phyloP scores from a whole-genome alignment of 768 basidiomycete genomes.

The Tylopilus sp. region DNA sequence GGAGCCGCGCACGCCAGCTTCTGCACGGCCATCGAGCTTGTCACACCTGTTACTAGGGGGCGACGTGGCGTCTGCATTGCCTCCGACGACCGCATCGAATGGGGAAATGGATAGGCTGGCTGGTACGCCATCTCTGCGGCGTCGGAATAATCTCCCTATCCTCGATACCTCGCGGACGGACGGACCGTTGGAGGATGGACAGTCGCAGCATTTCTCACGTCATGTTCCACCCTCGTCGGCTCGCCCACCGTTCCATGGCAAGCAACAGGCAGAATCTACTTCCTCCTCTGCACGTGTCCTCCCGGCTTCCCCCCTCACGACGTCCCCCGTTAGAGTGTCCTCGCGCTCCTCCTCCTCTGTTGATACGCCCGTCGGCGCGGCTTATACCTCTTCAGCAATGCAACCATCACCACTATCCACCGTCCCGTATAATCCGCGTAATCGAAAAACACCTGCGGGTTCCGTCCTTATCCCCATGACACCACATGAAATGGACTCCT shows the following conservation, averaged over 20 bases:
- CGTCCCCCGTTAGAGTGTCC: constrained; percentile 22
- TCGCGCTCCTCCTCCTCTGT: constrained; percentile 39
- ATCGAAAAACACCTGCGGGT: constrained; percentile 56
- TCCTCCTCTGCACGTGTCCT: constrained; percentile 21
- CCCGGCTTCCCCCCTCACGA: constrained; percentile 31
- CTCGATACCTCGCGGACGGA: constrained; percentile 34
- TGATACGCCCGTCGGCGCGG: constrained; percentile 20
- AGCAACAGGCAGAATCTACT: constrained; percentile 23
- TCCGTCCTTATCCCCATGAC: constrained; percentile 66
- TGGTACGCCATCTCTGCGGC: constrained; percentile 26
- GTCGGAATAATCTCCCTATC: constrained; percentile 30
- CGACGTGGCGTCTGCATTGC: constrained; percentile 22
- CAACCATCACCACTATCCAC: constrained; percentile 29
- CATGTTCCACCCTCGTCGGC: constrained; percentile 18
- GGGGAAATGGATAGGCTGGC: constrained; percentile 28
- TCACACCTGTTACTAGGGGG: constrained; percentile 37
- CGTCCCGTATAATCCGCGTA: constrained; percentile 63
- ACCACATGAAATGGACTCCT: constrained; percentile 56
- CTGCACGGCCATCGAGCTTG: constrained; percentile 42
- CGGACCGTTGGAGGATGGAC: constrained; percentile 16
- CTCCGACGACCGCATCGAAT: constrained; percentile 2
- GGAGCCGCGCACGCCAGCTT: constrained; percentile 34
- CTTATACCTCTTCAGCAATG: constrained; percentile 33
- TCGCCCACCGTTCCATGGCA: constrained; percentile 18
- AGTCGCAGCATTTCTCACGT: constrained; percentile 26